A percentile compares a stretch with the other conserved stretches of the same genome.
These are phyloP conservation scores for Cystobasidium ongulense DNA, from an alignment of 768 basidiomycete genomes.

Conservation along the genomic window DNA sequence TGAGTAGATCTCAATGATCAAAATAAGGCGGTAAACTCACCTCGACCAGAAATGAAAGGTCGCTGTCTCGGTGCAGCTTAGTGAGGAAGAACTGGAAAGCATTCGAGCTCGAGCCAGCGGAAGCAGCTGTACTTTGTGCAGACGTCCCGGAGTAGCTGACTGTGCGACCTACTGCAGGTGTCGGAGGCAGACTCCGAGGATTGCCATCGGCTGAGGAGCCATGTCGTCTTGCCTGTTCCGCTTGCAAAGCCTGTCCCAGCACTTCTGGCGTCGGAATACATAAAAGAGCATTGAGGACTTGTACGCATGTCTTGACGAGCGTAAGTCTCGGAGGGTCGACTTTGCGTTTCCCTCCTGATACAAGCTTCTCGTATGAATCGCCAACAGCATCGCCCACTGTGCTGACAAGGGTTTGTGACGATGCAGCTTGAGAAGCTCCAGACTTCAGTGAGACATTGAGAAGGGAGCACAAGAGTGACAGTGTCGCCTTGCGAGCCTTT, in stretches of 20 bases:
- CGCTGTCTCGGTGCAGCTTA: slow-evolving; percentile 85
- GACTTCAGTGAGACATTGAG: slow-evolving; percentile 65
- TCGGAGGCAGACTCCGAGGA: background rate
- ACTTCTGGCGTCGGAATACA: slow-evolving; percentile 57
- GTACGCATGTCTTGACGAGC: slow-evolving; percentile 66
- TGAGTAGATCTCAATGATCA: background rate
- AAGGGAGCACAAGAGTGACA: slow-evolving; percentile 84
- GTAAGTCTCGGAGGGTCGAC: slow-evolving; percentile 48
- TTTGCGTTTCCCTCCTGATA: slow-evolving; percentile 9
- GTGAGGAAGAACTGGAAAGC: slow-evolving; percentile 85
- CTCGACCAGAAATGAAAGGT: slow-evolving; percentile 72
- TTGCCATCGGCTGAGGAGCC: background rate
- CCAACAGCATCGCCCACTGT: slow-evolving; percentile 13
- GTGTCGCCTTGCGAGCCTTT: slow-evolving; percentile 52
- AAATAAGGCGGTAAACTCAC: slow-evolving; percentile 50
- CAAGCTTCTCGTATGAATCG: slow-evolving; percentile 25
- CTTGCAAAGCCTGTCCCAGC: background rate
- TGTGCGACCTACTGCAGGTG: background rate
- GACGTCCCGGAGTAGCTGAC: background rate
- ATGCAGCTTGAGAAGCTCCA: background rate
- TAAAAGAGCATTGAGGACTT: slow-evolving; percentile 65
- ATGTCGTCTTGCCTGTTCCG: background rate
- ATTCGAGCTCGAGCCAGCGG: slow-evolving; percentile 54
- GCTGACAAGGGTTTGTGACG: background rate
- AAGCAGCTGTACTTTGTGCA: background rate